Base-by-base conservation (phyloP, 2,329 filamentous ascomycete species). In the Neocatenulostroma microsporum region DNA sequence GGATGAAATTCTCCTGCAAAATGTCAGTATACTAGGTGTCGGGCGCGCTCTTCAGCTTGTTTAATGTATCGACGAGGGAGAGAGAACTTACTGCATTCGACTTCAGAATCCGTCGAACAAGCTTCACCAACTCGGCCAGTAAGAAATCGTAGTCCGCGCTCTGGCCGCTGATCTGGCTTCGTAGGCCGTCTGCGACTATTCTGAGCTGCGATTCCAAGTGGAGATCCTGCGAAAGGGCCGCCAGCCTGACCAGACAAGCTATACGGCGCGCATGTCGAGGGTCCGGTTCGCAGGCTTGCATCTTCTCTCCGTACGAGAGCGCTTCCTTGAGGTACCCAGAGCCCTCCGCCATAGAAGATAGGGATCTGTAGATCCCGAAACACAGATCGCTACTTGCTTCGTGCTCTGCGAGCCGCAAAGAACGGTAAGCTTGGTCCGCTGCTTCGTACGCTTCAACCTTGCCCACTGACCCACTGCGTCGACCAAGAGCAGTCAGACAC, bases 401-500 rank as follows among this genome's bases (percentile, higher is more conserved):
- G n/a, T 17, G 12, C 5, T 5, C 20, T 15, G 20, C 20, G 6
- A 14, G 4, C 4, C 12, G 17, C 21, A 10, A 14, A 9, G 13
- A 13, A 11, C 7, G 4, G 14, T 34, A 34, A 4, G 12, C 4
- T 18, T 24, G 9, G 4, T 14, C 31, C 5, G n/a, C 31, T 15
- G 17, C 4, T 18, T 13, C 31, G 21, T 24, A 21, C 13, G 20
- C n/a, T 19, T 26, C 17, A 19, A 18, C 14, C 21, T 18, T 17
- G 11, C 30, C 11, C 12, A 9, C 21, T 17, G 19, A 4, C 31
- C 20, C 10, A 15, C 14, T 24, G 9, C 9, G 8, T 24, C 23
- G 23, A 9, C 23, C 23, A 46, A 79, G 82, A 1, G 81, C 72
- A 8, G 68, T 63, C 13, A 83, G 49, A 45, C 77, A 86, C 34